phyloP scores from a whole-genome alignment of 257 asterid species.

The Solanum sejunctum region DNA sequence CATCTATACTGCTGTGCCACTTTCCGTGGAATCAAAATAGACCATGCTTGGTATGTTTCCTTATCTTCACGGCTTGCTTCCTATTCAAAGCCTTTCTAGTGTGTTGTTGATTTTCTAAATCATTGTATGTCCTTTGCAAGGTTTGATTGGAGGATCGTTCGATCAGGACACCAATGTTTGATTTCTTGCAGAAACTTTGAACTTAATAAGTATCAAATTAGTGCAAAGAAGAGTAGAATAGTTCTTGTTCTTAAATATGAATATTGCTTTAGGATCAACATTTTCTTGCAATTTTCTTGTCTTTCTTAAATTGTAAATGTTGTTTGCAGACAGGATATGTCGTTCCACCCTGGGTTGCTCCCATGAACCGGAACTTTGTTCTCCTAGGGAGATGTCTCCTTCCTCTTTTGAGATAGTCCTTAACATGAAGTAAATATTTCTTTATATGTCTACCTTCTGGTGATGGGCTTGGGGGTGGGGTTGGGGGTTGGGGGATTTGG shows the following conservation, averaged over 20 bases:
- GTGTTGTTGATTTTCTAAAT: constrained; percentile 2
- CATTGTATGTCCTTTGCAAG: constrained; percentile 7
- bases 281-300: not conserved
- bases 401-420: too few relatives aligned
- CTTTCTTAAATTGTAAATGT: not conserved
- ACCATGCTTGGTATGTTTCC: constrained; percentile 14
- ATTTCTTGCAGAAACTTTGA: not conserved
- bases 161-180: constrained; percentile 7
- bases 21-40: constrained; percentile 39
- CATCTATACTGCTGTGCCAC: constrained; percentile 33
- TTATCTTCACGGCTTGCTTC: not conserved
- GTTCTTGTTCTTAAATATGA: not conserved
- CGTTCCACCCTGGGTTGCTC: not conserved
- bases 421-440: not conserved
- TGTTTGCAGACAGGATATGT: not conserved
- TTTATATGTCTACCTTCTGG: not conserved
- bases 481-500: too few relatives aligned
- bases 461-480: too few relatives aligned
- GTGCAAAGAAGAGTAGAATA: not conserved
- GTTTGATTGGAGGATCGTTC: constrained; percentile 19
- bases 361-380: not conserved
- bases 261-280: not conserved
- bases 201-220: not conserved
- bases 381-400: not conserved
- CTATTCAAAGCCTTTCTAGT: not conserved